These are phyloP conservation scores for Oryza brachyantha DNA, from an alignment of 176 grass and related monocot species.

Conservation along the genomic window DNA sequence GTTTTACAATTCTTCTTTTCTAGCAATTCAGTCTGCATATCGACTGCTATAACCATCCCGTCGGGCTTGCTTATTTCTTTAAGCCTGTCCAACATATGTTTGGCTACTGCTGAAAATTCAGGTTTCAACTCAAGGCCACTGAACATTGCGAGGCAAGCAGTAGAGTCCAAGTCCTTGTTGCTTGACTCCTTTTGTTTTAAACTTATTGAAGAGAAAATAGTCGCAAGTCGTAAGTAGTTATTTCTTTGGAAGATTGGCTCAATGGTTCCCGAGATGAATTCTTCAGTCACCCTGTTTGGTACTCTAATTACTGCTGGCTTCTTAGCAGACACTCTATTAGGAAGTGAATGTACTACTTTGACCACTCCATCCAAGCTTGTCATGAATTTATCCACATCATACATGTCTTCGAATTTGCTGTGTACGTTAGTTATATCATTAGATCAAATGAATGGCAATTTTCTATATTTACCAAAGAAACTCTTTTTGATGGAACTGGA, in stretches of 20 bases:
- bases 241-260: slow-evolving; percentile 68
- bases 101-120: slow-evolving; percentile 55
- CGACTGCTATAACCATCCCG: slow-evolving; percentile 54
- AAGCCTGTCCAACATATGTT: slow-evolving; percentile 63
- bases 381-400: slow-evolving; percentile 67
- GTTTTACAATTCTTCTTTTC: slow-evolving; percentile 65
- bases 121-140: slow-evolving; percentile 60
- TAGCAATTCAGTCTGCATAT: slow-evolving; percentile 66
- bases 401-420: slow-evolving; percentile 93
- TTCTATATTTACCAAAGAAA: not conserved
- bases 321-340: slow-evolving; percentile 54
- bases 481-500: not conserved
- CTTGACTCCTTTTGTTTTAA: slow-evolving; percentile 50
- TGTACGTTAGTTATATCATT: slow-evolving; percentile 20
- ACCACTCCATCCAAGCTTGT: slow-evolving; percentile 66
- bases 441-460: not conserved
- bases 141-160: slow-evolving; percentile 84
- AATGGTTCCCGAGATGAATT: slow-evolving; percentile 63
- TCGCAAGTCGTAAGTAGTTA: slow-evolving; percentile 65
- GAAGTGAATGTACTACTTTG: slow-evolving; percentile 53
- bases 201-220: slow-evolving; percentile 65
- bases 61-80: slow-evolving; percentile 59
- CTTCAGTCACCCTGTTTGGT: slow-evolving; percentile 60
- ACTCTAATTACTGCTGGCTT: slow-evolving; percentile 71
- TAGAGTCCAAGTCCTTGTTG: slow-evolving; percentile 62